phyloP scores from a whole-genome alignment of 108 stramenopile genomes.

The Bacterosira constricta region DNA sequence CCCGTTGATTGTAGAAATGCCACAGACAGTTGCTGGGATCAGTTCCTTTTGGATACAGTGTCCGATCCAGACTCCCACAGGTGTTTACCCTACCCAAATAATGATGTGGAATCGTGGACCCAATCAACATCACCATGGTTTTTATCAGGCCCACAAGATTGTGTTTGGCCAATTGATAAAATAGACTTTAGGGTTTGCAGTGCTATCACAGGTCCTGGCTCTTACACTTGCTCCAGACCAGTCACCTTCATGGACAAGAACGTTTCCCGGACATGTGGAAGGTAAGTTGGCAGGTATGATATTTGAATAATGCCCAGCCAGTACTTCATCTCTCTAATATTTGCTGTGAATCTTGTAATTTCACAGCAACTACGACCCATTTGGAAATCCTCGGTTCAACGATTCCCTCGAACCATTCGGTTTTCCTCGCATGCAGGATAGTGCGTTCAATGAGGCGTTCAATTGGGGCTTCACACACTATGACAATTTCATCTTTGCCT shows the following conservation, averaged over 20 bases:
- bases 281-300: no score
- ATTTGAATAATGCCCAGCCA: no score
- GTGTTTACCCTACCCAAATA: constrained; percentile 47
- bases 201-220: constrained; percentile 1
- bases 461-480: constrained; percentile 70
- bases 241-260: not conserved
- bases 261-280: constrained; percentile 40
- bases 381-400: constrained; percentile 44
- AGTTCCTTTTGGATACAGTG: constrained; percentile 28
- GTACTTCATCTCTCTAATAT: no score
- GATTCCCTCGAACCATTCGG: constrained; percentile 32
- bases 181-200: constrained; percentile 43
- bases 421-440: constrained; percentile 32
- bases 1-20: constrained; percentile 42
- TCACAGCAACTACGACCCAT: constrained; percentile 54
- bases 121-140: constrained; percentile 33
- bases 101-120: constrained; percentile 46
- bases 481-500: constrained; percentile 59
- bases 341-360: no score
- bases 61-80: constrained; percentile 32
- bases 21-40: constrained; percentile 43
- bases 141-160: constrained; percentile 33
- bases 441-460: constrained; percentile 29
- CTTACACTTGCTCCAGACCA: constrained; percentile 14
- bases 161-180: constrained; percentile 57